These are phyloP conservation scores for Aureobasidium pullulans DNA, from an alignment of 2,329 filamentous ascomycete genomes.

Conservation along the genomic window DNA sequence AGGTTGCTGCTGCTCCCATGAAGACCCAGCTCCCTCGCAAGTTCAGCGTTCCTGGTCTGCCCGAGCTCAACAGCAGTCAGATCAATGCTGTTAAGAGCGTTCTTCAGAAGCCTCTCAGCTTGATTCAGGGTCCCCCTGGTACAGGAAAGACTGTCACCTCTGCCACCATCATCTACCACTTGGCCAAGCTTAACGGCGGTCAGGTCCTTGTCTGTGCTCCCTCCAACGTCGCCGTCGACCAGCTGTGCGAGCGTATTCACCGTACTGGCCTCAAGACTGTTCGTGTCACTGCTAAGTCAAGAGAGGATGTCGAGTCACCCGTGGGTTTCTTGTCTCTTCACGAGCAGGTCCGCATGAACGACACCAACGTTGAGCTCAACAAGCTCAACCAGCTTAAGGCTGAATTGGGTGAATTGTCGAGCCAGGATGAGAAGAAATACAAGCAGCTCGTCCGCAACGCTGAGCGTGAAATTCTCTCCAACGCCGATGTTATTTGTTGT, in stretches of 20 bases:
- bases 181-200: constrained; percentile 89
- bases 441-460: constrained; percentile 90
- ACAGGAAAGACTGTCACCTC: constrained; percentile 99
- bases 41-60: constrained; percentile 88
- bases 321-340: constrained; percentile 93
- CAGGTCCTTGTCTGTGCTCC: constrained; percentile 95
- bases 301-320: constrained; percentile 97
- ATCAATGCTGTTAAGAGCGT: constrained; percentile 95
- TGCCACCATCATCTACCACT: constrained; percentile 95
- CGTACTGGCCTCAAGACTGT: constrained; percentile 92
- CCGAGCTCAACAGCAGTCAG: constrained; percentile 91
- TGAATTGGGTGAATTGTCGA: constrained; percentile 84
- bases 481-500: constrained; percentile 97
- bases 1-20: constrained; percentile 89
- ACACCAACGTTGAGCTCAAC: constrained; percentile 86
- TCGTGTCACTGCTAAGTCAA: constrained; percentile 95
- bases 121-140: constrained; percentile 94
- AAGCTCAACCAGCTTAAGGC: constrained; percentile 91
- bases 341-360: constrained; percentile 95
- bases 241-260: constrained; percentile 95
- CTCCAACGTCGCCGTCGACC: constrained; percentile 96
- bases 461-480: constrained; percentile 88
- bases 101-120: constrained; percentile 81
- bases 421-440: constrained; percentile 96
- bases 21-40: constrained; percentile 95